Evolutionary conservation across 192 early-diverging fungal genomes (phyloP).

Genomic region (Backusella westeae): DNA sequence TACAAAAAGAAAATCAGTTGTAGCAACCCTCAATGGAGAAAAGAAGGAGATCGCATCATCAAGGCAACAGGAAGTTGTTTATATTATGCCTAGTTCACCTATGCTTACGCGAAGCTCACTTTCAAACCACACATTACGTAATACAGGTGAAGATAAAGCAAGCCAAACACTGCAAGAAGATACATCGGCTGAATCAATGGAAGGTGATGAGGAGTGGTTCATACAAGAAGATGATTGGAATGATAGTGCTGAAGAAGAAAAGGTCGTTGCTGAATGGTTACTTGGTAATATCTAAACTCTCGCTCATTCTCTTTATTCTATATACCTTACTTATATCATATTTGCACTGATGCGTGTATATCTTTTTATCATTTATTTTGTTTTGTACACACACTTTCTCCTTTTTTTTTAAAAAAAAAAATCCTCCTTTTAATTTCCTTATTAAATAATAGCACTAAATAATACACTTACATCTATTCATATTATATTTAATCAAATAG

Average conservation of each 20-base stretch:
- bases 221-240: slow-evolving; percentile 16
- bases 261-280: slow-evolving; percentile 11
- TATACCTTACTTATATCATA: neutral
- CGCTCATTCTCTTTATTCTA: neutral
- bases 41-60: neutral
- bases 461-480: neutral
- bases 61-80: neutral
- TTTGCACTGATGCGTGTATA: neutral
- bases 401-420: neutral
- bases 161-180: neutral
- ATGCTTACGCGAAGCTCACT: neutral
- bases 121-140: neutral
- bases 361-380: neutral
- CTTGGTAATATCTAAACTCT: slow-evolving; percentile 6
- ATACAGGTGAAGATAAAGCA: neutral
- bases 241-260: slow-evolving; percentile 6
- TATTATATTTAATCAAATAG: neutral
- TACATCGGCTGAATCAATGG: neutral
- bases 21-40: neutral
- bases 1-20: neutral
- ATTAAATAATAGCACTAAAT: neutral
- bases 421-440: neutral
- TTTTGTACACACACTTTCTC: neutral
- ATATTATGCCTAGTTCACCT: neutral
- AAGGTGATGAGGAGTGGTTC: slow-evolving; percentile 11